phyloP scores from a whole-genome alignment of 768 basidiomycete genomes.

The Omphalotus guepiniiformis region DNA sequence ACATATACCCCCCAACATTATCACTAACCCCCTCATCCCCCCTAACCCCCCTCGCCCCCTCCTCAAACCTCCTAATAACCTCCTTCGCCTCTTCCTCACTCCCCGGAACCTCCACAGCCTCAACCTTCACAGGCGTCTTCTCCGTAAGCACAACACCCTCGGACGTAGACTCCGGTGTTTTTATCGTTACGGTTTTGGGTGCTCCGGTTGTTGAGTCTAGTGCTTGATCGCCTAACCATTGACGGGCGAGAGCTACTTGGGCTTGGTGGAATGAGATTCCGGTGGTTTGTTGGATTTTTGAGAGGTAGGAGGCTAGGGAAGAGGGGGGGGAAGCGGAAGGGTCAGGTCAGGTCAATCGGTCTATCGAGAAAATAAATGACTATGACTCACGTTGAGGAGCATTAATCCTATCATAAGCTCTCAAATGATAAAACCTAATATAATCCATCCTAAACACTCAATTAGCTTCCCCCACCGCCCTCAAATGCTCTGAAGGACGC shows the following conservation, averaged over 20 bases:
- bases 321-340: not conserved
- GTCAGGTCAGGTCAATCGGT: too few relatives aligned
- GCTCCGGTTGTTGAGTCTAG: not conserved
- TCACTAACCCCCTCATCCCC: slow-evolving; percentile 56
- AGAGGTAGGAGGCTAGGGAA: slow-evolving; percentile 26
- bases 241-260: slow-evolving; percentile 76
- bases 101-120: slow-evolving; percentile 60
- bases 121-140: slow-evolving; percentile 17
- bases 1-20: slow-evolving; percentile 76
- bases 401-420: slow-evolving; percentile 89
- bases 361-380: not conserved
- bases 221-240: slow-evolving; percentile 55
- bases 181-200: slow-evolving; percentile 51
- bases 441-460: slow-evolving; percentile 57
- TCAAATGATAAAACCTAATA: slow-evolving; percentile 89
- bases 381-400: slow-evolving; percentile 52
- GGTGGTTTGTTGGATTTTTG: slow-evolving; percentile 60
- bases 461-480: not conserved
- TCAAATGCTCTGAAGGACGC: not conserved
- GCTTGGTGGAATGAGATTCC: slow-evolving; percentile 83
- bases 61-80: slow-evolving; percentile 70
- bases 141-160: slow-evolving; percentile 55
- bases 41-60: slow-evolving; percentile 50
- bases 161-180: slow-evolving; percentile 36
- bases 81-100: slow-evolving; percentile 63